Evolutionary conservation across 2,329 filamentous ascomycete genomes (phyloP).

Genomic region (Claviceps sp.): DNA sequence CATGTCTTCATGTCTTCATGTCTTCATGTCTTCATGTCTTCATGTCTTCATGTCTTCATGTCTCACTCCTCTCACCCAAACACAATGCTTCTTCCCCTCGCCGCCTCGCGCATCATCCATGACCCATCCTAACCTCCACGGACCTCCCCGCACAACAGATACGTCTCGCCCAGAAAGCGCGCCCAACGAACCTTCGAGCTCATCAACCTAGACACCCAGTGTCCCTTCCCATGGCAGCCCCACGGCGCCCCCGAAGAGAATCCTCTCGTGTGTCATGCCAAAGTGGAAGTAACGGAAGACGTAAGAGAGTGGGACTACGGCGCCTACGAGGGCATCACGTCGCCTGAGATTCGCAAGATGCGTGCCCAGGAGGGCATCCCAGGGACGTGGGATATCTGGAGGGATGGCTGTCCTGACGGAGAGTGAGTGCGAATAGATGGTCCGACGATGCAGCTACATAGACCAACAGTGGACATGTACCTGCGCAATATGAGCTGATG

Average conservation of each 20-base stretch:
- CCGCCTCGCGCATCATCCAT: no score
- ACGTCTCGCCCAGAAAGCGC: slow-evolving; percentile 74
- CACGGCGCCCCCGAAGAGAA: slow-evolving; percentile 26
- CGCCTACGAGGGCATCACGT: slow-evolving; percentile 72
- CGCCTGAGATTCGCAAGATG: slow-evolving; percentile 48
- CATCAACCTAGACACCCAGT: slow-evolving; percentile 58
- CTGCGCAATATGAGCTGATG: background rate
- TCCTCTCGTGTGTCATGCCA: slow-evolving; percentile 39
- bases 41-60: no score
- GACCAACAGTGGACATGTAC: background rate
- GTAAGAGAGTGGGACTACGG: slow-evolving; percentile 84
- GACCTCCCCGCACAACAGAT: slow-evolving; percentile 31
- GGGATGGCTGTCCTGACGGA: slow-evolving; percentile 73
- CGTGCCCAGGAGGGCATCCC: slow-evolving; percentile 43
- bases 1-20: no score
- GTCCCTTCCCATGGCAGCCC: slow-evolving; percentile 55
- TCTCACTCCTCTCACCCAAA: background rate
- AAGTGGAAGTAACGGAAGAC: slow-evolving; percentile 54
- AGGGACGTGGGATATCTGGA: slow-evolving; percentile 71
- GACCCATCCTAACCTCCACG: no score
- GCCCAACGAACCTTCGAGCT: slow-evolving; percentile 86
- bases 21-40: no score
- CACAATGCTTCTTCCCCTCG: no score
- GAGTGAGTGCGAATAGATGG: slow-evolving; percentile 44
- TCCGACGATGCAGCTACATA: background rate